Evolutionary conservation across 2,329 filamentous ascomycete genomes (phyloP).

Genomic region (Fusarium euwallaceae): DNA sequence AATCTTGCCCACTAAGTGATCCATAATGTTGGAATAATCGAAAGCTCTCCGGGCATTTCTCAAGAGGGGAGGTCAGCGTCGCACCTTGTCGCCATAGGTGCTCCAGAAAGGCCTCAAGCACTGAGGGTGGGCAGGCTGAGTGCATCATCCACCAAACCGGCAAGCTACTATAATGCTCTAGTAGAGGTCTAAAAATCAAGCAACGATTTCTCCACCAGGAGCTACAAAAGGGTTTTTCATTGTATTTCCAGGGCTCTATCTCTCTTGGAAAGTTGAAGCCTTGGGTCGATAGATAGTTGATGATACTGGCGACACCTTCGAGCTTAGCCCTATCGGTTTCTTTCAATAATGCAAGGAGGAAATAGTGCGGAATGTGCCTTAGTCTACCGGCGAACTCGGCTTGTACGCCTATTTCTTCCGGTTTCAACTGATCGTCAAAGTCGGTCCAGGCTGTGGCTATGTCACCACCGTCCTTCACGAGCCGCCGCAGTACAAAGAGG

Average conservation of each 20-base stretch:
- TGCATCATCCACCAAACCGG: not conserved
- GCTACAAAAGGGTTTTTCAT: no score
- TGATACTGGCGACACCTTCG: not conserved
- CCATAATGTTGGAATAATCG: not conserved
- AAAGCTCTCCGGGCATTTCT: not conserved
- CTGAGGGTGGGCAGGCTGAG: not conserved
- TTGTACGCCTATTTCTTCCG: no score
- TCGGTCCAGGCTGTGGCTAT: not conserved
- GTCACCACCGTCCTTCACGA: not conserved
- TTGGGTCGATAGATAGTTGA: not conserved
- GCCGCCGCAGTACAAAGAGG: not conserved
- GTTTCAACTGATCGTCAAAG: no score
- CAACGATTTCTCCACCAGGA: no score
- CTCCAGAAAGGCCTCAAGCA: conserved; percentile 7
- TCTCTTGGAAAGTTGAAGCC: not conserved
- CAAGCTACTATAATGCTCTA: no score
- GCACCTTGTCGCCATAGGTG: not conserved
- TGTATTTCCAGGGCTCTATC: no score
- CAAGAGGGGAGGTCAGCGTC: not conserved
- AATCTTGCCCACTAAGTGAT: no score
- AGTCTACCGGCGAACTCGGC: no score
- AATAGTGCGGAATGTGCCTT: no score
- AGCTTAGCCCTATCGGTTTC: not conserved
- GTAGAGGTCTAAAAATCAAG: no score
- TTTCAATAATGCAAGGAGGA: not conserved